These are phyloP conservation scores for Picea sitchensis DNA, from an alignment of 75 land plant species.

Conservation along the genomic window DNA sequence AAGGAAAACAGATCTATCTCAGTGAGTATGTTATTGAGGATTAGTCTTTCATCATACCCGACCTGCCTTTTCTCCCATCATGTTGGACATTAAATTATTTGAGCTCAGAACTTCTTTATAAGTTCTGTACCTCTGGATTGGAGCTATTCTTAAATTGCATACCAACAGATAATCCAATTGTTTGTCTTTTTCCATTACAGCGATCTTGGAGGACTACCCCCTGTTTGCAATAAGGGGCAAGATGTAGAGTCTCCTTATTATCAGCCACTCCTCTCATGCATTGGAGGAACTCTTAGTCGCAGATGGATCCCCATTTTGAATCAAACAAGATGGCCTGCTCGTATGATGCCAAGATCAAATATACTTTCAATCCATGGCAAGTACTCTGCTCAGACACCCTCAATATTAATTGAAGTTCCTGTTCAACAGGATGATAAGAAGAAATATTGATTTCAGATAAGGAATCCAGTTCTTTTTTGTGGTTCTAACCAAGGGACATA, in stretches of 20 bases:
- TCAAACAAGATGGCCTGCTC: conserved; percentile 53
- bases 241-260: conserved; percentile 73
- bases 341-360: conserved; percentile 31
- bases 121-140: neutral
- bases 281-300: conserved; percentile 55
- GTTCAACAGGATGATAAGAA: neutral
- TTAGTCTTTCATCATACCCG: neutral
- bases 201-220: conserved; percentile 28
- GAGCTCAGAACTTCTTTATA: neutral
- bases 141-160: neutral
- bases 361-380: conserved; percentile 53
- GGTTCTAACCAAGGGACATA: neutral
- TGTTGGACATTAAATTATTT: neutral
- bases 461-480: neutral
- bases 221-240: conserved; percentile 53
- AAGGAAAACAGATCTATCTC: neutral
- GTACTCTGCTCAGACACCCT: conserved; percentile 10
- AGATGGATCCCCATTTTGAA: conserved; percentile 68
- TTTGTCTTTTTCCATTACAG: neutral
- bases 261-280: conserved; percentile 51
- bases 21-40: neutral
- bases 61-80: neutral
- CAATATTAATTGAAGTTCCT: neutral
- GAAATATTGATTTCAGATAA: conserved; percentile 6
- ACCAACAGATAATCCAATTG: neutral